Evolutionary conservation across 345 rosid species (phyloP).

Genomic region (Bretschneidera sinensis): DNA sequence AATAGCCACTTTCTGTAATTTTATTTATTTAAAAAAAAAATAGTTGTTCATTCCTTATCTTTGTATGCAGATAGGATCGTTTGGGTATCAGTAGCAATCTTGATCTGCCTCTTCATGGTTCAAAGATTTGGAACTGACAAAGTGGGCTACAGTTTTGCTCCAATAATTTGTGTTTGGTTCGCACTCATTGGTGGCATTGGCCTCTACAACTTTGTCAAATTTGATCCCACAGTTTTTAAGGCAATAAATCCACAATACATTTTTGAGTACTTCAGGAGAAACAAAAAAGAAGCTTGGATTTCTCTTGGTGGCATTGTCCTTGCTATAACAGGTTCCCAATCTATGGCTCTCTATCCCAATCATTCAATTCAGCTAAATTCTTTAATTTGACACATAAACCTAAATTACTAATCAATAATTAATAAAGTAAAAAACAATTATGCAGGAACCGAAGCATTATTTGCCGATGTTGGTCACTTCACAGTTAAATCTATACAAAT

Average conservation of each 20-base stretch:
- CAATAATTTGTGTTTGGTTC: conserved; percentile 42
- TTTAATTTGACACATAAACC: too few relatives aligned
- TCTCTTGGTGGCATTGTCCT: conserved; percentile 49
- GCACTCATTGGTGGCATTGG: conserved; percentile 30
- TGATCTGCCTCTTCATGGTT: conserved; percentile 36
- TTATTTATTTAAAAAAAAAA: too few relatives aligned
- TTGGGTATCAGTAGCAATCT: conserved; percentile 38
- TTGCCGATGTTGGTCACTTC: conserved; percentile 62
- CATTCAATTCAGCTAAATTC: too few relatives aligned
- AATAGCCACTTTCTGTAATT: too few relatives aligned
- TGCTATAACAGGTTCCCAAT: conserved; percentile 33
- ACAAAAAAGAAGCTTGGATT: conserved; percentile 37
- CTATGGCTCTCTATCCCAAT: too few relatives aligned
- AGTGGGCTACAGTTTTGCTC: conserved; percentile 46
- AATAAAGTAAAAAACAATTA: too few relatives aligned
- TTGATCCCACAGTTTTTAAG: conserved; percentile 28
- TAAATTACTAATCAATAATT: too few relatives aligned
- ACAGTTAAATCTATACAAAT: conserved; percentile 38
- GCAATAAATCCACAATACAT: conserved; percentile 43
- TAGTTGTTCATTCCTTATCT: too few relatives aligned
- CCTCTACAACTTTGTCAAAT: conserved; percentile 32
- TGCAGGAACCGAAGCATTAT: conserved; percentile 50
- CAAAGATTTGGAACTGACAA: conserved; percentile 48
- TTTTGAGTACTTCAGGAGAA: conserved; percentile 35
- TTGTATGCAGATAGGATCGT: conserved; percentile 28